A percentile compares a stretch with the other conserved stretches of the same genome.
phyloP scores from a whole-genome alignment of 176 grass and related monocot species.

The Triticum monococcum region DNA sequence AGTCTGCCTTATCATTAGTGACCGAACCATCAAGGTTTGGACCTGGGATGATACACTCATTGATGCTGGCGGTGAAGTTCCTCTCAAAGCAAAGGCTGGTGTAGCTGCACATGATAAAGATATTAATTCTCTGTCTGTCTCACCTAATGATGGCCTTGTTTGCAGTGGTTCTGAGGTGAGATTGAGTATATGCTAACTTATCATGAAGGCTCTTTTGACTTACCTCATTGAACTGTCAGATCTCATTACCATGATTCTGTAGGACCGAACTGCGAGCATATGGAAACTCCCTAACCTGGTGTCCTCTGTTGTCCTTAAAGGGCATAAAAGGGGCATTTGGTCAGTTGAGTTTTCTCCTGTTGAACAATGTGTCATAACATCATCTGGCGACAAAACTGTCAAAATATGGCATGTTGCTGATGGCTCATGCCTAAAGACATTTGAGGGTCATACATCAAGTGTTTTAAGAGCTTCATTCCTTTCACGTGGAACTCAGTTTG shows the following conservation, averaged over 20 bases:
- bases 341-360: slow-evolving; percentile 98
- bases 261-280: slow-evolving; percentile 89
- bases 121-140: slow-evolving; percentile 87
- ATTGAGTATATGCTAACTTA: slow-evolving; percentile 26
- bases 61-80: slow-evolving; percentile 48
- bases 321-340: slow-evolving; percentile 92
- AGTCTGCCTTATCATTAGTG: slow-evolving; percentile 39
- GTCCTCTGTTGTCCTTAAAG: slow-evolving; percentile 67
- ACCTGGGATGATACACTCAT: slow-evolving; percentile 51
- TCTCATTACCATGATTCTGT: slow-evolving; percentile 35
- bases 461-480: slow-evolving; percentile 80
- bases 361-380: slow-evolving; percentile 90
- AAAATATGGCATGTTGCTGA: slow-evolving; percentile 92
- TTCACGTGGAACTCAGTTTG: slow-evolving; percentile 74
- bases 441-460: slow-evolving; percentile 91
- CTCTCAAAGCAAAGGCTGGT: slow-evolving; percentile 80
- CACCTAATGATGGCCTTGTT: slow-evolving; percentile 85
- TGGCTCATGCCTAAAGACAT: slow-evolving; percentile 91
- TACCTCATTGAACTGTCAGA: slow-evolving; percentile 16
- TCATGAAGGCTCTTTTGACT: slow-evolving; percentile 10
- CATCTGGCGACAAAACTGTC: slow-evolving; percentile 89
- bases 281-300: slow-evolving; percentile 89
- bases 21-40: slow-evolving; percentile 92
- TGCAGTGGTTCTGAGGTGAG: slow-evolving; percentile 94
- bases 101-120: slow-evolving; percentile 96